A percentile compares a stretch with the other conserved stretches of the same genome.
Evolutionary conservation across 441 rosid species (phyloP).

Genomic region (Eugenia klotzschiana): DNA sequence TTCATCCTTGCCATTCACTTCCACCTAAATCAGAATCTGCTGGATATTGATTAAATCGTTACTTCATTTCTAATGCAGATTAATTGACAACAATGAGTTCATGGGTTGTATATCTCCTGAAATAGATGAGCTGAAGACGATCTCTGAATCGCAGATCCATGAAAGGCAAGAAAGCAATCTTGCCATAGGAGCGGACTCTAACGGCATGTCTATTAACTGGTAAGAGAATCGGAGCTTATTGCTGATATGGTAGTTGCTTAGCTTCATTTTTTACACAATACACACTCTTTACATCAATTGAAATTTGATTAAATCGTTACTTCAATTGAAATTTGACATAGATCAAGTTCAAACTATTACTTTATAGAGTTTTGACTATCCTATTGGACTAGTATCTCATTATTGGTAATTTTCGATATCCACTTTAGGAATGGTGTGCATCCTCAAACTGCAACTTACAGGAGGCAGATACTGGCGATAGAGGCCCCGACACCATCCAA

Average conservation of each 20-base stretch:
- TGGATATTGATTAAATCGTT: neutral
- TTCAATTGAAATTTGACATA: neutral
- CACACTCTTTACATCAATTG: neutral
- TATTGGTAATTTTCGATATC: neutral
- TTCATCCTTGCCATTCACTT: neutral
- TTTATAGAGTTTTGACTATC: neutral
- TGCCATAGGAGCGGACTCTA: slow-evolving; percentile 10
- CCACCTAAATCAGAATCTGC: neutral
- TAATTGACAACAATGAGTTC: slow-evolving; percentile 40
- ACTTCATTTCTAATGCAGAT: slow-evolving; percentile 17
- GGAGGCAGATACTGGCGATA: slow-evolving; percentile 25
- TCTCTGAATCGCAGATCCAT: slow-evolving; percentile 33
- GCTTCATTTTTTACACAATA: neutral
- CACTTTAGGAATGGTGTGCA: slow-evolving; percentile 18
- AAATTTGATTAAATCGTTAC: too few species aligned
- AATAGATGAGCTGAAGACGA: slow-evolving; percentile 17
- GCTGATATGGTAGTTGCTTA: neutral
- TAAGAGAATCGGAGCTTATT: neutral
- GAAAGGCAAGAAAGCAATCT: slow-evolving; percentile 14
- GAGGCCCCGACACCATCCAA: slow-evolving; percentile 1
- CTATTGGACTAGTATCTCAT: neutral
- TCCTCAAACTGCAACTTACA: slow-evolving; percentile 5
- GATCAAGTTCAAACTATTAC: neutral
- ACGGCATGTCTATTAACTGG: slow-evolving; percentile 8
- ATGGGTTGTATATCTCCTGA: slow-evolving; percentile 27